Percentiles rank a stretch among this genome's conserved stretches.
phyloP scores from a whole-genome alignment of 768 basidiomycete genomes.

The Podaxis rugospora region DNA sequence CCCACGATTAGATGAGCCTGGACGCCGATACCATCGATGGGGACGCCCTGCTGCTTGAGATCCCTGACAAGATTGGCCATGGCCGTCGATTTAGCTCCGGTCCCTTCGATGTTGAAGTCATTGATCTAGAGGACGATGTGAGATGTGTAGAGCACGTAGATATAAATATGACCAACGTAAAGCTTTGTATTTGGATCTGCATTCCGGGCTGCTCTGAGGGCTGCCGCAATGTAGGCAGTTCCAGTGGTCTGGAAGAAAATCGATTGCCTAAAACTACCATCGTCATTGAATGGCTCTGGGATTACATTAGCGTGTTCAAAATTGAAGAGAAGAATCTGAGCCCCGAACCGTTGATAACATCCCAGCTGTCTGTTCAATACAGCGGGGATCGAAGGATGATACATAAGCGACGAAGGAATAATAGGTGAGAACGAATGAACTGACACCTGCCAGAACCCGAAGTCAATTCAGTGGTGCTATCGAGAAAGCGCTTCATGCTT shows the following conservation, averaged over 20 bases:
- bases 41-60: conserved; percentile 39
- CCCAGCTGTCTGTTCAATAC: conserved; percentile 36
- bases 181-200: conserved; percentile 55
- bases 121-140: conserved; percentile 25
- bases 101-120: conserved; percentile 37
- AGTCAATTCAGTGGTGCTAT: neutral
- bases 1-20: conserved; percentile 57
- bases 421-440: neutral
- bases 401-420: neutral
- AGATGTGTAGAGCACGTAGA: neutral
- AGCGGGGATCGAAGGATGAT: neutral
- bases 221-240: conserved; percentile 44
- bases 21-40: conserved; percentile 56
- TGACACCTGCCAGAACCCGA: conserved; percentile 12
- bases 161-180: conserved; percentile 32
- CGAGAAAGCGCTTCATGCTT: conserved; percentile 1
- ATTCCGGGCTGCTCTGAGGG: conserved; percentile 47
- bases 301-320: neutral
- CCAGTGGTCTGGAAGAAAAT: conserved; percentile 51
- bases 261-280: conserved; percentile 49
- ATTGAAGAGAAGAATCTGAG: neutral
- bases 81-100: conserved; percentile 50
- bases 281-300: conserved; percentile 53
- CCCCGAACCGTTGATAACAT: conserved; percentile 44
- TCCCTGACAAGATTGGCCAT: conserved; percentile 46